These are phyloP conservation scores for Metschnikowia santaceciliae DNA, from an alignment of 805 yeast species.

Conservation along the genomic window DNA sequence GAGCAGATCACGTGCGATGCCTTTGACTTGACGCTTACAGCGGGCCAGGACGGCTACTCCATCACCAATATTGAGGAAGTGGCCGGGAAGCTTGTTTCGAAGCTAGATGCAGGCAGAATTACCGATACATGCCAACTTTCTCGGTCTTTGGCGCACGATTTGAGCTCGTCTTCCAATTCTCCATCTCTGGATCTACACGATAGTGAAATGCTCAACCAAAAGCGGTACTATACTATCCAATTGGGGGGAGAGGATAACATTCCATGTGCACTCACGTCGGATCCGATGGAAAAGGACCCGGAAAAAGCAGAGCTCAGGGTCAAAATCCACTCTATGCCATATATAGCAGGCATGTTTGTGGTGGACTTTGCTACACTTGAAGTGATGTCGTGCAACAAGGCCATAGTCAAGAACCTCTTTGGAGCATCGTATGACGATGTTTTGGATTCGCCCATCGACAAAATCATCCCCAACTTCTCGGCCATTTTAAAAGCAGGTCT, in stretches of 20 bases:
- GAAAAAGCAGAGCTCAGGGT: slow-evolving; percentile 45
- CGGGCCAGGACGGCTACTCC: slow-evolving; percentile 9
- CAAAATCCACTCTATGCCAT: slow-evolving; percentile 74
- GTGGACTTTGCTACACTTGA: slow-evolving; percentile 48
- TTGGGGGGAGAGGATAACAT: slow-evolving; percentile 46
- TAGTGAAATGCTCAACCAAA: slow-evolving; percentile 42
- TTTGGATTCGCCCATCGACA: slow-evolving; percentile 43
- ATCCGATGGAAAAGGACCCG: slow-evolving; percentile 48
- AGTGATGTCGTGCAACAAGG: slow-evolving; percentile 71
- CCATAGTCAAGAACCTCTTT: slow-evolving; percentile 73
- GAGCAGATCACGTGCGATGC: slow-evolving; percentile 68
- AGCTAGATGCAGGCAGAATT: slow-evolving; percentile 15
- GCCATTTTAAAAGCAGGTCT: slow-evolving; percentile 41
- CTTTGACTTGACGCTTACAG: slow-evolving; percentile 15
- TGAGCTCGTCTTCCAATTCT: slow-evolving; percentile 6
- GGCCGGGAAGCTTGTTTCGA: slow-evolving; percentile 32
- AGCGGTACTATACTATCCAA: slow-evolving; percentile 58
- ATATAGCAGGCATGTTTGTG: slow-evolving; percentile 82
- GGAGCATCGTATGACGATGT: slow-evolving; percentile 56
- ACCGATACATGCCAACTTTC: slow-evolving; percentile 23
- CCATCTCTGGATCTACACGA: slow-evolving; percentile 22
- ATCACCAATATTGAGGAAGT: slow-evolving; percentile 28
- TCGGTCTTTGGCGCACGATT: slow-evolving; percentile 24
- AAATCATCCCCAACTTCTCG: slow-evolving; percentile 61
- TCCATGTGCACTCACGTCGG: slow-evolving; percentile 73